phyloP scores from a whole-genome alignment of 2,329 filamentous ascomycete genomes.

The Purpureocillium lavendulum region DNA sequence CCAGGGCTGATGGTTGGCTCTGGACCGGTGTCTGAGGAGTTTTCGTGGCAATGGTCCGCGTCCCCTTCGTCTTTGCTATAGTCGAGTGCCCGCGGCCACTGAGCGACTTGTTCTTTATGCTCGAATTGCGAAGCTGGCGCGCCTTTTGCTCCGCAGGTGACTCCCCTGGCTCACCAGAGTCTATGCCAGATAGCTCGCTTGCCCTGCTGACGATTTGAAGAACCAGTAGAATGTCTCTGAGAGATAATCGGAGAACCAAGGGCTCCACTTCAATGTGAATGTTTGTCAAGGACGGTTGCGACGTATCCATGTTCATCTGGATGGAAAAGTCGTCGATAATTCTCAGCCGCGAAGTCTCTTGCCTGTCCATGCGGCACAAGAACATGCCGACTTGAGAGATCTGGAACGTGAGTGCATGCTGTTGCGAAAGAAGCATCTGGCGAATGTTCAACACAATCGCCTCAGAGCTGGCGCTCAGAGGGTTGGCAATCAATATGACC shows the following conservation, averaged over 20 bases:
- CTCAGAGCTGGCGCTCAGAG: conserved; percentile 80
- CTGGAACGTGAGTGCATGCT: conserved; percentile 89
- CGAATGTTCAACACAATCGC: conserved; percentile 93
- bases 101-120: conserved; percentile 46
- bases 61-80: conserved; percentile 31
- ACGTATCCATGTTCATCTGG: conserved; percentile 76
- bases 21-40: conserved; percentile 14
- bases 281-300: conserved; percentile 55
- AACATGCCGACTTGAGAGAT: conserved; percentile 97
- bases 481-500: conserved; percentile 92
- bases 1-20: conserved; percentile 4
- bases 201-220: conserved; percentile 89
- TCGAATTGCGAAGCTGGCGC: conserved; percentile 40
- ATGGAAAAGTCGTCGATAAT: conserved; percentile 97
- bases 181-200: conserved; percentile 70
- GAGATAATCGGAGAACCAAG: conserved; percentile 77
- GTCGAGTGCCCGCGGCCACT: conserved; percentile 50
- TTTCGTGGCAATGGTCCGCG: conserved; percentile 25
- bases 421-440: conserved; percentile 84
- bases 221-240: conserved; percentile 89
- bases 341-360: conserved; percentile 80
- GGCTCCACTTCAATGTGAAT: conserved; percentile 88
- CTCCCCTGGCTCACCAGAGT: conserved; percentile 34
- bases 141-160: conserved; percentile 44
- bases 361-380: conserved; percentile 94